phyloP scores from a whole-genome alignment of 2,329 filamentous ascomycete species.

The Penicillium sp. region DNA sequence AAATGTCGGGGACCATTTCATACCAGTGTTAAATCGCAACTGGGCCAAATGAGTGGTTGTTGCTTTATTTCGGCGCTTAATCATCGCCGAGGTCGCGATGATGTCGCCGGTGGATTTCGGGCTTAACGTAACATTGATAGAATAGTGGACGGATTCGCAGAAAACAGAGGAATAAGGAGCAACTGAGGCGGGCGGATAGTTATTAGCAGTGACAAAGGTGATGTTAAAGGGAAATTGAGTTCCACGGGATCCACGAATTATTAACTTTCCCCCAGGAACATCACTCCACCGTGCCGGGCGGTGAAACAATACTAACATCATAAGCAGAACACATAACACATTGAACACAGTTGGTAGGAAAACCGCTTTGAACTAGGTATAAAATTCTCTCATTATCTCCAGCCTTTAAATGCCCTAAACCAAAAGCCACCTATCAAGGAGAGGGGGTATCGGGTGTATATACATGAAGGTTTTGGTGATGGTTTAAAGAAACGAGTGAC shows the following conservation, averaged over 20 bases:
- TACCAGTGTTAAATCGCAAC: constrained; percentile 28
- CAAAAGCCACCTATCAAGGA: constrained; percentile 14
- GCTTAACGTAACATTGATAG: constrained; percentile 16
- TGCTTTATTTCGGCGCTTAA: constrained; percentile 19
- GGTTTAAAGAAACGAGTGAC: constrained; percentile 5
- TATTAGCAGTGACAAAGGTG: not conserved
- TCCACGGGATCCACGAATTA: constrained; percentile 9
- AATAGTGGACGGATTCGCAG: not conserved
- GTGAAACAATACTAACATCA: not conserved
- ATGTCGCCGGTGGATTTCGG: constrained; percentile 2
- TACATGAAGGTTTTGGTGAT: constrained; percentile 16
- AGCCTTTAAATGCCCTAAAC: constrained; percentile 4
- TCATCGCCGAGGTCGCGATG: constrained; percentile 24
- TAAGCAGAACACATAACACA: too few relatives aligned
- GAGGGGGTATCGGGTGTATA: constrained; percentile 22
- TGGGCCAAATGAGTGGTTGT: constrained; percentile 26
- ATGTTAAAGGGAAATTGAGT: constrained; percentile 1
- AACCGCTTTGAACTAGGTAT: not conserved
- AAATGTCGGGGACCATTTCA: not conserved
- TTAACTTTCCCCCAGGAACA: constrained; percentile 12
- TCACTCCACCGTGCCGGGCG: not conserved
- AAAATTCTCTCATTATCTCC: constrained; percentile 5
- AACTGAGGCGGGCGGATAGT: not conserved
- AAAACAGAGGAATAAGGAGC: not conserved
- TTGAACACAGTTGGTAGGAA: too few relatives aligned